Conservation (phyloP, 371 early-diverging fungal genomes). For the Phascolomyces articulosus region DNA sequence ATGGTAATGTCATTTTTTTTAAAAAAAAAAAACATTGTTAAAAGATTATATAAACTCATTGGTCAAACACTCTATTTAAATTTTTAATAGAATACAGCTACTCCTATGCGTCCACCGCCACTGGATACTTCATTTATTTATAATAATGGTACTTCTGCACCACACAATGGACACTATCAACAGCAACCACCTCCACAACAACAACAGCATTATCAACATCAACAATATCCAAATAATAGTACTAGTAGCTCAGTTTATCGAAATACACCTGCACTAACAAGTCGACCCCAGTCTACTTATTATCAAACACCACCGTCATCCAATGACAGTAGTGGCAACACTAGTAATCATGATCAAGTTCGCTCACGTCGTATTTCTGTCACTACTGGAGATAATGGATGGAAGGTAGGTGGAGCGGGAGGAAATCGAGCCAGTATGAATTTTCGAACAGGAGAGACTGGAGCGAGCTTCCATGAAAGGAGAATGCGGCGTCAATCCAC, state of each 20-base stretch:
- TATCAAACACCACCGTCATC: constrained; percentile 1
- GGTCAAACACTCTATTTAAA: not conserved
- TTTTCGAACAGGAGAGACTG: not conserved
- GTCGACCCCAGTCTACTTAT: not conserved
- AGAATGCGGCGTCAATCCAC: constrained; percentile 8
- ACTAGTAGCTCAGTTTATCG: not conserved
- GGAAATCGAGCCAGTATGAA: not conserved
- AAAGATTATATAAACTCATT: not conserved
- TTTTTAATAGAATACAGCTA: not conserved
- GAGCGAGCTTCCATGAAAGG: not conserved
- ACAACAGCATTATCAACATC: not conserved
- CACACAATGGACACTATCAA: not conserved
- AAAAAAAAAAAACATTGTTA: too few species aligned
- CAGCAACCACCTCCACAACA: not conserved
- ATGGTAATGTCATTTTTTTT: too few species aligned
- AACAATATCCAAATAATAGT: not conserved
- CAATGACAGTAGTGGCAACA: not conserved
- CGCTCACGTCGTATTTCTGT: not conserved
- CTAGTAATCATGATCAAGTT: not conserved
- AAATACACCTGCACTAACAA: not conserved
- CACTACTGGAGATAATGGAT: not conserved
- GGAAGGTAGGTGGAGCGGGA: not conserved
- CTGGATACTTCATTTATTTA: not conserved
- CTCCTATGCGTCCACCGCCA: not conserved
- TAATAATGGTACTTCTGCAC: not conserved